phyloP scores from a whole-genome alignment of 2,329 filamentous ascomycete genomes.

The Aspergillus novoparasiticus region DNA sequence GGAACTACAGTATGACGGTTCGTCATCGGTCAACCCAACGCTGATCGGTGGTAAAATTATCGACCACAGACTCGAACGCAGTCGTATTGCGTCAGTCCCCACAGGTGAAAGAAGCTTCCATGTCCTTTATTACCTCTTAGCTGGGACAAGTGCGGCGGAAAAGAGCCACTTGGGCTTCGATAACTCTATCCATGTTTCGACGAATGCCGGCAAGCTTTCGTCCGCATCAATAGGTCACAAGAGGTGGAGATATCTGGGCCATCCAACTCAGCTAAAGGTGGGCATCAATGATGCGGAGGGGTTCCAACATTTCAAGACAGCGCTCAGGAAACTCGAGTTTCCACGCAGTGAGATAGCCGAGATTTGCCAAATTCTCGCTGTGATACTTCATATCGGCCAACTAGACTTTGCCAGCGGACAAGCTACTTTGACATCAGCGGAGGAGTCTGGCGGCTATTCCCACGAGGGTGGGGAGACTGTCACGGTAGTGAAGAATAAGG shows the following conservation, averaged over 20 bases:
- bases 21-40: slow-evolving; percentile 78
- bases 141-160: slow-evolving; percentile 87
- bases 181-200: slow-evolving; percentile 42
- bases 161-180: slow-evolving; percentile 79
- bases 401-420: slow-evolving; percentile 86
- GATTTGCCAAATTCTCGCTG: slow-evolving; percentile 91
- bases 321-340: slow-evolving; percentile 90
- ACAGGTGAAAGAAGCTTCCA: slow-evolving; percentile 97
- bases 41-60: slow-evolving; percentile 93
- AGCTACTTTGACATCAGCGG: slow-evolving; percentile 74
- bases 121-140: slow-evolving; percentile 89
- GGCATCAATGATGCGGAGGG: slow-evolving; percentile 95
- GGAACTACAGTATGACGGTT: slow-evolving; percentile 94
- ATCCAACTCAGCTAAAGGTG: slow-evolving; percentile 94
- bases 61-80: slow-evolving; percentile 89
- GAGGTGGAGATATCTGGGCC: slow-evolving; percentile 93
- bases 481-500: slow-evolving; percentile 91
- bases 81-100: slow-evolving; percentile 85
- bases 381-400: slow-evolving; percentile 96
- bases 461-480: slow-evolving; percentile 87
- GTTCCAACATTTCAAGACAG: slow-evolving; percentile 97
- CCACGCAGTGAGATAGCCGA: slow-evolving; percentile 91
- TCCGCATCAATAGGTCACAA: slow-evolving; percentile 64
- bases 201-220: slow-evolving; percentile 52
- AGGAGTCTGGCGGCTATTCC: slow-evolving; percentile 95